Percentiles rank a stretch among this genome's conserved stretches.
Conservation (phyloP, 371 early-diverging fungal genomes). For the Mucor velutinosus region DNA sequence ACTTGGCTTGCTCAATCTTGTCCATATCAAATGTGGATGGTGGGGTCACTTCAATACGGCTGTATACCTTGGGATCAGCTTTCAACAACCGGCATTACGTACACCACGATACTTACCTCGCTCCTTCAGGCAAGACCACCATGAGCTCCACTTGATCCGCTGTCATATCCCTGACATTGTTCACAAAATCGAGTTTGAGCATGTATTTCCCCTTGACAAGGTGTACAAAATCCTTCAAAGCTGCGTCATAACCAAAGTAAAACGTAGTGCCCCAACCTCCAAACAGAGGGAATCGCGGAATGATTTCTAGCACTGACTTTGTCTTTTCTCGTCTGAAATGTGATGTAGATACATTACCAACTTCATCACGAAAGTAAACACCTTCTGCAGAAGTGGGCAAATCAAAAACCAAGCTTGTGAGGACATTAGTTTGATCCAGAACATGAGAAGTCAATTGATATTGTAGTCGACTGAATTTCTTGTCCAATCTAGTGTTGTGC, state of each 20-base stretch:
- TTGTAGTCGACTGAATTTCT: constrained; percentile 75
- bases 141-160: constrained; percentile 64
- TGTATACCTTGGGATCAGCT: background rate
- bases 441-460: constrained; percentile 48
- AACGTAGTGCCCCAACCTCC: constrained; percentile 96
- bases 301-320: constrained; percentile 63
- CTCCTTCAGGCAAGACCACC: constrained; percentile 91
- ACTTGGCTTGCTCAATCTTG: constrained; percentile 31
- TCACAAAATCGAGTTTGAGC: constrained; percentile 70
- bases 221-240: constrained; percentile 49
- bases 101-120: constrained; percentile 54
- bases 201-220: constrained; percentile 51
- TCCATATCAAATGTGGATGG: constrained; percentile 52
- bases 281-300: constrained; percentile 88
- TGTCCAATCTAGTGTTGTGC: constrained; percentile 57
- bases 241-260: constrained; percentile 86
- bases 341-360: constrained; percentile 97
- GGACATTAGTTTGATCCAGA: constrained; percentile 57
- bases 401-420: constrained; percentile 52
- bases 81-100: background rate
- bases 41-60: constrained; percentile 55
- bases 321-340: constrained; percentile 49
- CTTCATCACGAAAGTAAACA: constrained; percentile 88
- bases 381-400: constrained; percentile 71
- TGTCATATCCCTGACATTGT: constrained; percentile 60